Evolutionary conservation across 805 yeast species (phyloP).

Genomic region (Sugiyamaella boreocaroliniensis): DNA sequence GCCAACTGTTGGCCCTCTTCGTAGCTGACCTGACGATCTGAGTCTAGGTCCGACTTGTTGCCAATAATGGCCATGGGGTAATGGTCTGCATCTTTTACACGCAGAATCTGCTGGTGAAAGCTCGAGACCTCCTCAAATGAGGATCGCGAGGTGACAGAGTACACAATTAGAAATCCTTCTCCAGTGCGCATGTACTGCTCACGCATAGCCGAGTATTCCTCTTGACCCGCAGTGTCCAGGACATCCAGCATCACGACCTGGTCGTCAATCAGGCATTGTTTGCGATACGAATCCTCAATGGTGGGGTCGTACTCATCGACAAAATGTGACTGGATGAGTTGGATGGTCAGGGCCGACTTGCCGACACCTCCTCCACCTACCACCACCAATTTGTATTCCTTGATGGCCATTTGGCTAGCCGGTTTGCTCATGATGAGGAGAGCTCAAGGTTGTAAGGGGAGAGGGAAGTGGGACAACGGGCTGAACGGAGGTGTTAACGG

Average conservation of each 20-base stretch:
- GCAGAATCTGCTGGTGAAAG: constrained; percentile 69
- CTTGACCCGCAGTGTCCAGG: constrained; percentile 97
- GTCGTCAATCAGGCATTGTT: constrained; percentile 76
- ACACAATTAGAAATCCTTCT: constrained; percentile 85
- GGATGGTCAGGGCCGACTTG: constrained; percentile 92
- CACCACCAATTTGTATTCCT: constrained; percentile 88
- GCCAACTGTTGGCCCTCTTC: constrained; percentile 83
- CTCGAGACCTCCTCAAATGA: constrained; percentile 79
- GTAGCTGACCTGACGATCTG: constrained; percentile 68
- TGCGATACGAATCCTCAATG: constrained; percentile 69
- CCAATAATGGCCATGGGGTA: constrained; percentile 88
- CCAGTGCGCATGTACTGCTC: constrained; percentile 96
- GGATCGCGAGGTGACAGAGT: constrained; percentile 72
- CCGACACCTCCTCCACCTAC: constrained; percentile 99
- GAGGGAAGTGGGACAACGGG: neutral
- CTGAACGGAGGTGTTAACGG: neutral
- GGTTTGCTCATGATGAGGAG: neutral
- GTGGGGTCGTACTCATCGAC: constrained; percentile 98
- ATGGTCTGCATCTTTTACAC: constrained; percentile 47
- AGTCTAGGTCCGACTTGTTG: constrained; percentile 74
- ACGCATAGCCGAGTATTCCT: constrained; percentile 87
- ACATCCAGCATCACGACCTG: constrained; percentile 77
- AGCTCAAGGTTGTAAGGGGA: neutral
- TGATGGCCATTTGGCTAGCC: constrained; percentile 8
- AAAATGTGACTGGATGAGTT: constrained; percentile 88